Base-by-base conservation (phyloP, 2,329 filamentous ascomycete species). In the Aspergillus ibericus region DNA sequence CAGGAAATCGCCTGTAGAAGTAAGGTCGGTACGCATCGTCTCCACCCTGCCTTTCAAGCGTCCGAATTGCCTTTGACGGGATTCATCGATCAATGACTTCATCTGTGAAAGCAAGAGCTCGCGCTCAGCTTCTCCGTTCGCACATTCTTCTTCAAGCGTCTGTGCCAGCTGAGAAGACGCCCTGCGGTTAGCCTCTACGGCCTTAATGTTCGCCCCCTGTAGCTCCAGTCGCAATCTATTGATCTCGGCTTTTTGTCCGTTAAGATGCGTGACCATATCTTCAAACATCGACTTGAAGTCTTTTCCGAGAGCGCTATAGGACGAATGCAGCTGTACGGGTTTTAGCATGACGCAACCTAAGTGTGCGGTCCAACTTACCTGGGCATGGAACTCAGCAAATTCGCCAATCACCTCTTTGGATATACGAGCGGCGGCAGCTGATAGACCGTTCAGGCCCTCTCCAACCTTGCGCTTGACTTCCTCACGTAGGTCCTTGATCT, bases 211-310 rank as follows among this genome's bases (percentile, higher is more conserved):
- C 0, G 93, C 90, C 47, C 81, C 79, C 58, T 89, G 82, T 2
- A 98, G 82, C 63, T 96, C 87, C 34, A 84, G 79, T 42, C 90
- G 85, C 22, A 99, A 81, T 29, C 80, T 80, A 62, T 93, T 85
- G 0, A 90, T 89, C 72, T 97, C 92, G 8, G 81, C 80, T 67
- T 89, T 90, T 71, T 98, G 93, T 9, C 86, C 81, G 36, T 86
- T 85, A 56, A 97, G 82, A 65, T 92, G 88, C 62, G 83, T 85
- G 51, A 91, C 81, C 51, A 97, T 81, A 12, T 90, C 88, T 63
- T 96, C 92, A 65, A 98, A 96, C 22, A 93, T 85, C 5, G 80
- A 79, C 72, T 93, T 96, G 79, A 96, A 92, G 65, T 98, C 92
- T 59, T 88, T 88, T 8, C 92, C 92, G 1, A 98, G 83, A 1